phyloP scores from a whole-genome alignment of 2,329 filamentous ascomycete species.

The Aspergillus pseudoviridinutans region DNA sequence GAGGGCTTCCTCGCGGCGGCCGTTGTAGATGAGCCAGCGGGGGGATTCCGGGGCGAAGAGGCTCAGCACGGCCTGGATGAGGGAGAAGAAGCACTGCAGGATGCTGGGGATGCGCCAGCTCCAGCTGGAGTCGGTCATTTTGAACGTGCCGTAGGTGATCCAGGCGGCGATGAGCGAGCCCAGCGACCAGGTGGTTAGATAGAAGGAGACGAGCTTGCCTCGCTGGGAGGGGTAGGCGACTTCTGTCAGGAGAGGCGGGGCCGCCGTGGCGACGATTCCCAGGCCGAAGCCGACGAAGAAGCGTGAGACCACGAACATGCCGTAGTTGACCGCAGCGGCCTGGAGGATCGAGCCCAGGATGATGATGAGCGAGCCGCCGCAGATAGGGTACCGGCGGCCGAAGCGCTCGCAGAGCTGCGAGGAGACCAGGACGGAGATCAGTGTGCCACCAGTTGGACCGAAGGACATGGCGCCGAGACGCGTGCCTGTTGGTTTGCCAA shows the following conservation, averaged over 20 bases:
- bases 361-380: slow-evolving; percentile 42
- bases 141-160: slow-evolving; percentile 23
- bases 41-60: background rate
- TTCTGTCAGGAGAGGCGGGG: slow-evolving; percentile 23
- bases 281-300: slow-evolving; percentile 22
- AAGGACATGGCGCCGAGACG: slow-evolving; percentile 8
- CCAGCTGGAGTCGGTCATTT: slow-evolving; percentile 34
- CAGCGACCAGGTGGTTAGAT: slow-evolving; percentile 17
- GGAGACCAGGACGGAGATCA: slow-evolving; percentile 17
- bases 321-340: slow-evolving; percentile 17
- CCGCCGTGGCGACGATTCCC: slow-evolving; percentile 15
- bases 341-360: slow-evolving; percentile 24
- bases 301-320: slow-evolving; percentile 22
- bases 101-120: slow-evolving; percentile 42
- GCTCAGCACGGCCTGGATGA: background rate
- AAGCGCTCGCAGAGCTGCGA: slow-evolving; percentile 16
- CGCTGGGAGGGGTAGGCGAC: slow-evolving; percentile 22
- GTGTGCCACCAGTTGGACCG: slow-evolving; percentile 4
- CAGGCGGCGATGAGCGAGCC: slow-evolving; percentile 28
- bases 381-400: slow-evolving; percentile 17
- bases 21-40: background rate
- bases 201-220: slow-evolving; percentile 17
- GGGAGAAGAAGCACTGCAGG: background rate
- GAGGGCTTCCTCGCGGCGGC: background rate
- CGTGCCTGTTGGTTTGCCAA: slow-evolving; percentile 10